Conservation (phyloP, 768 basidiomycete species). For the Panaeolus cyanescens region DNA sequence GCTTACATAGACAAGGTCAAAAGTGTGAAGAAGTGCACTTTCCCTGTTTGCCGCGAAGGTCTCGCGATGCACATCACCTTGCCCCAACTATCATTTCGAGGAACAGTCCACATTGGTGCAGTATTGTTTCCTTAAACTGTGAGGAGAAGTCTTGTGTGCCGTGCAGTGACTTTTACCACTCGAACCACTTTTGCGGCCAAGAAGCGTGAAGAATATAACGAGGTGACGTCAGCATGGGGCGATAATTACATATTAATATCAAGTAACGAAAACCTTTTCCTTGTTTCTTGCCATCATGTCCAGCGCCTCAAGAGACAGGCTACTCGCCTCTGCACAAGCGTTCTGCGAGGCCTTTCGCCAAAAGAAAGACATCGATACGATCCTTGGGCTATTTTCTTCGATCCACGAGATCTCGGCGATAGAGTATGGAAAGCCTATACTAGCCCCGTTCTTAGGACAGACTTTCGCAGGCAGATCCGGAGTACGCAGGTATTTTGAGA, state of each 20-base stretch:
- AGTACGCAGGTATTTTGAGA: conserved; percentile 50
- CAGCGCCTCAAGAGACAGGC: conserved; percentile 30
- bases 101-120: no score
- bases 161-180: no score
- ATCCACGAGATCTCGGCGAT: conserved; percentile 42
- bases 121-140: no score
- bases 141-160: no score
- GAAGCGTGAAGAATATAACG: no score
- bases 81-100: no score
- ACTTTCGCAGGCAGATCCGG: conserved; percentile 45
- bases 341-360: conserved; percentile 57
- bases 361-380: conserved; percentile 38
- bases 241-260: no score
- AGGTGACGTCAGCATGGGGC: conserved; percentile 10
- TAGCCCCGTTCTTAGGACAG: conserved; percentile 65
- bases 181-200: no score
- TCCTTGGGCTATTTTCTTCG: conserved; percentile 54
- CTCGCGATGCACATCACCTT: no score
- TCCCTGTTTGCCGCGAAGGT: neutral
- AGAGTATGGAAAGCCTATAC: conserved; percentile 54
- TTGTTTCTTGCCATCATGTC: neutral
- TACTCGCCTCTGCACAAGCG: conserved; percentile 44
- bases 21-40: neutral
- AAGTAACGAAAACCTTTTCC: no score
- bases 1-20: neutral